phyloP scores from a whole-genome alignment of 1,284 basidiomycete genomes.

The Ustilago cynodontis region DNA sequence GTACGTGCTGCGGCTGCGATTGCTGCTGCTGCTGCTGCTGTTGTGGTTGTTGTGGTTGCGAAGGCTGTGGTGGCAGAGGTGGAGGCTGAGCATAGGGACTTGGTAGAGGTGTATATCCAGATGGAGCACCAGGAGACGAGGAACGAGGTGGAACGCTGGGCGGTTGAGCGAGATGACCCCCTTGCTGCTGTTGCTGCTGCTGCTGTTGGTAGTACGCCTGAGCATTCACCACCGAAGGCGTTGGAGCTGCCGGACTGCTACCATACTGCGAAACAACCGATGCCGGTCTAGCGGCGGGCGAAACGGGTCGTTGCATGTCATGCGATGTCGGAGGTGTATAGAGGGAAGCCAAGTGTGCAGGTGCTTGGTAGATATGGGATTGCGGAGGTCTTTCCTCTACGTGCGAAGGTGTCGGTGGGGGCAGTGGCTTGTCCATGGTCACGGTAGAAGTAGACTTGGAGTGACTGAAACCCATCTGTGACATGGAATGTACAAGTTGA shows the following conservation, averaged over 20 bases:
- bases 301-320: conserved; percentile 36
- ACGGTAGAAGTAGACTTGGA: conserved; percentile 8
- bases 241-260: conserved; percentile 26
- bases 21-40: background rate
- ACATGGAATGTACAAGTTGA: conserved; percentile 44
- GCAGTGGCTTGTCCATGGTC: conserved; percentile 26
- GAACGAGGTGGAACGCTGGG: conserved; percentile 29
- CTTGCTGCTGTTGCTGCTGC: conserved; percentile 12
- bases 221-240: conserved; percentile 50
- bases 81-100: conserved; percentile 36
- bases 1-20: conserved; percentile 17
- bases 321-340: conserved; percentile 37
- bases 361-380: conserved; percentile 52
- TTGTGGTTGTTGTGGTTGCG: background rate
- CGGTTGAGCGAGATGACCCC: conserved; percentile 25
- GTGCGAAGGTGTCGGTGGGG: conserved; percentile 23
- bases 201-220: conserved; percentile 47
- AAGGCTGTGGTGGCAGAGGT: conserved; percentile 5
- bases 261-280: conserved; percentile 42
- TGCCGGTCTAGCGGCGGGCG: conserved; percentile 34
- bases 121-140: conserved; percentile 30
- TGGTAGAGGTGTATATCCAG: conserved; percentile 34
- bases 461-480: conserved; percentile 41
- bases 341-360: conserved; percentile 44
- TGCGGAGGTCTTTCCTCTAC: conserved; percentile 34